These are phyloP conservation scores for Pythium brachiatum DNA, from an alignment of 352 stramenopile species.

Conservation along the genomic window DNA sequence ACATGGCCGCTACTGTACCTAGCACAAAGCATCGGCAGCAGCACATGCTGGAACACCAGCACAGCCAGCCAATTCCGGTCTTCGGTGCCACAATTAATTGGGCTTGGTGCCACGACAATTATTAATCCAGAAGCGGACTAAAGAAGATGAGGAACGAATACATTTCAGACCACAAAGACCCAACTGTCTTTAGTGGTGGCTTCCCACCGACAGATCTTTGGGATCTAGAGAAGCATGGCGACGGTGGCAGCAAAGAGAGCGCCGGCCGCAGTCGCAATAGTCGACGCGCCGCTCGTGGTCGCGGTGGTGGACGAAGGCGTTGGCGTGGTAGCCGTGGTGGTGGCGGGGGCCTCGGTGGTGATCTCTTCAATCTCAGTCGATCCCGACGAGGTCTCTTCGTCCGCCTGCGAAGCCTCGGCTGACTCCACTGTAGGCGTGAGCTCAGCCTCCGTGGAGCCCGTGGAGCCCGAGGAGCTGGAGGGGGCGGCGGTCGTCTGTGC, in stretches of 20 bases:
- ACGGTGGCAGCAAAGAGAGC: neutral
- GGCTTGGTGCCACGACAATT: no score
- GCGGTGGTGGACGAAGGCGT: neutral
- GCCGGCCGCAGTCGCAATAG: neutral
- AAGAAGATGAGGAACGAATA: no score
- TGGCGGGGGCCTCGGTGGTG: neutral
- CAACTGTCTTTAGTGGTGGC: no score
- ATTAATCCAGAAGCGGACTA: no score
- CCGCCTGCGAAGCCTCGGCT: neutral
- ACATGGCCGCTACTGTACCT: no score
- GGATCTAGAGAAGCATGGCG: neutral
- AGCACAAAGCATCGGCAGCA: no score
- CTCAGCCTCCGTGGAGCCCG: neutral
- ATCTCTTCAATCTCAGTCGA: neutral
- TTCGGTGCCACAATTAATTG: no score
- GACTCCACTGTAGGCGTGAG: neutral
- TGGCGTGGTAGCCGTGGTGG: neutral
- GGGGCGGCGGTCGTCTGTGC: neutral
- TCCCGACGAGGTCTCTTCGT: neutral
- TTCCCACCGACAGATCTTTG: no score
- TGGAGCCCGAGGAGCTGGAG: neutral
- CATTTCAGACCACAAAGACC: no score
- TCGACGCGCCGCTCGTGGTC: neutral
- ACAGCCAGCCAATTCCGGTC: no score
- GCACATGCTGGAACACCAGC: no score